Evolutionary conservation across 2,329 filamentous ascomycete species (phyloP).

Genomic region (Endothia cerciana): DNA sequence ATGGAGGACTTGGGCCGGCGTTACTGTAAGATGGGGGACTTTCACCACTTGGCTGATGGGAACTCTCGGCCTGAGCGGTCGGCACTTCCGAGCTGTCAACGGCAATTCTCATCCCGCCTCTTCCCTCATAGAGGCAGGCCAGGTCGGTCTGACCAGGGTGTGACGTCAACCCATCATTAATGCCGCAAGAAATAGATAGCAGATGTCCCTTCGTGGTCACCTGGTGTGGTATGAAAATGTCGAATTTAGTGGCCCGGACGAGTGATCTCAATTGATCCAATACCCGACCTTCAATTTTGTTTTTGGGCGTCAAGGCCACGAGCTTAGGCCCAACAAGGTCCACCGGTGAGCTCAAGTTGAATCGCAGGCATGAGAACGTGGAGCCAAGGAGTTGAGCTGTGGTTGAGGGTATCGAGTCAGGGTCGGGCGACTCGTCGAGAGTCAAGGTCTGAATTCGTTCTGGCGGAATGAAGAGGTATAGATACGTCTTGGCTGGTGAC

Average conservation of each 20-base stretch:
- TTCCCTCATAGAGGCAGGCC: slow-evolving; percentile 18
- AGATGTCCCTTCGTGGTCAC: slow-evolving; percentile 1
- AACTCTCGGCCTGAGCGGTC: neutral
- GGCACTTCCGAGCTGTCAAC: neutral
- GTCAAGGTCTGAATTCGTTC: slow-evolving; percentile 11
- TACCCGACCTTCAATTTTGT: slow-evolving; percentile 14
- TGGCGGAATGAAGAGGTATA: slow-evolving; percentile 19
- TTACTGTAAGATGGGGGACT: slow-evolving; percentile 16
- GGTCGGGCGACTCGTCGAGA: slow-evolving; percentile 13
- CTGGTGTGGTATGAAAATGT: slow-evolving; percentile 12
- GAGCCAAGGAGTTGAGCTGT: slow-evolving; percentile 10
- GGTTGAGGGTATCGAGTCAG: neutral
- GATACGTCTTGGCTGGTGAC: slow-evolving; percentile 13
- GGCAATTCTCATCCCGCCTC: slow-evolving; percentile 8
- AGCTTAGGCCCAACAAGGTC: slow-evolving; percentile 5
- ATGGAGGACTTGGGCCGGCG: neutral
- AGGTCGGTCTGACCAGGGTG: slow-evolving; percentile 12
- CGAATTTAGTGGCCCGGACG: neutral
- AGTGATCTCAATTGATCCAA: slow-evolving; percentile 10
- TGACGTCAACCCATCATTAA: slow-evolving; percentile 4
- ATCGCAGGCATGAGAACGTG: slow-evolving; percentile 9
- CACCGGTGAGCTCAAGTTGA: neutral
- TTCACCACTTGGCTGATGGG: neutral
- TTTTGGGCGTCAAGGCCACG: slow-evolving; percentile 10
- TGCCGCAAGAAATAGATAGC: neutral